Conservation (phyloP, 2,329 filamentous ascomycete species). For the Myotisia sp. region DNA sequence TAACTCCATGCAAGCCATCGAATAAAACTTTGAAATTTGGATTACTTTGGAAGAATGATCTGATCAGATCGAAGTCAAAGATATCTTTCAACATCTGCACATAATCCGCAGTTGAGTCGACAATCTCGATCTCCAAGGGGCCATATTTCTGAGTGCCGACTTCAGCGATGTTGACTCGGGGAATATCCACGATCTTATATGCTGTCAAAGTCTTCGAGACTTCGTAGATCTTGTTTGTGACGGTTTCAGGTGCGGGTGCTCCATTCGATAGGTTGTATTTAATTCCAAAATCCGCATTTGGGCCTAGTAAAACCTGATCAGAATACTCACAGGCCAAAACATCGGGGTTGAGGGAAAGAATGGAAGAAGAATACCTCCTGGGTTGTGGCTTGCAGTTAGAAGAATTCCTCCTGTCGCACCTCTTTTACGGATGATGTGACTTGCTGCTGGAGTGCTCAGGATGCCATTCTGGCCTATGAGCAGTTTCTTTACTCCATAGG, state of each 20-base stretch:
- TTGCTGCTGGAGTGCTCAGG: conserved; percentile 88
- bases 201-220: conserved; percentile 75
- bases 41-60: conserved; percentile 76
- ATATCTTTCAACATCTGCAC: conserved; percentile 93
- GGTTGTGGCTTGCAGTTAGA: conserved; percentile 94
- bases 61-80: conserved; percentile 94
- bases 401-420: conserved; percentile 94
- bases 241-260: conserved; percentile 83
- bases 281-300: conserved; percentile 93
- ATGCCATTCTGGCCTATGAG: conserved; percentile 93
- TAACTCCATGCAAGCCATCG: conserved; percentile 86
- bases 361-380: conserved; percentile 57
- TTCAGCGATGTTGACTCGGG: conserved; percentile 67
- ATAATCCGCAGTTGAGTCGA: conserved; percentile 88
- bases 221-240: conserved; percentile 97
- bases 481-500: conserved; percentile 98
- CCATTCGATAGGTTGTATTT: conserved; percentile 99
- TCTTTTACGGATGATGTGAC: conserved; percentile 86
- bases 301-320: conserved; percentile 50
- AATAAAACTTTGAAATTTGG: conserved; percentile 94
- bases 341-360: neutral
- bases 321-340: conserved; percentile 5
- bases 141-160: conserved; percentile 78
- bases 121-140: conserved; percentile 78
- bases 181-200: conserved; percentile 83